phyloP scores from a whole-genome alignment of 306 rosid species.

The Malus asiatica region DNA sequence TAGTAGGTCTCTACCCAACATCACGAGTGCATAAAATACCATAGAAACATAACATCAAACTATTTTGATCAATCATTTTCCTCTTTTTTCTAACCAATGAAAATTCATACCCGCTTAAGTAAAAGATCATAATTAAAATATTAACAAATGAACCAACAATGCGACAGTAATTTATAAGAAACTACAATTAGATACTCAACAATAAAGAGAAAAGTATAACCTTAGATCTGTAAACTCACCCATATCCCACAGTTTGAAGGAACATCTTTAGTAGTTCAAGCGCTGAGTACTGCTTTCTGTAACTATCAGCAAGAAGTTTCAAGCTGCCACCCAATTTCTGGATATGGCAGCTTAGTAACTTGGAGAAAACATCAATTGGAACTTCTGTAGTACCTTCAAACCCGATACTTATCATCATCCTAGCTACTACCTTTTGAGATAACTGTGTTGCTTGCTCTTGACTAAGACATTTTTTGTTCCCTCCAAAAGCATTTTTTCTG shows the following conservation, averaged over 20 bases:
- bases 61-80: background rate
- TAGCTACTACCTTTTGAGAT: constrained; percentile 66
- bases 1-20: background rate
- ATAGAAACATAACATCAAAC: background rate
- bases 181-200: background rate
- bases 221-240: constrained; percentile 37
- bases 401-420: constrained; percentile 49
- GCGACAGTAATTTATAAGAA: background rate
- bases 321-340: constrained; percentile 58
- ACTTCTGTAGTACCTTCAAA: constrained; percentile 76
- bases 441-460: constrained; percentile 57
- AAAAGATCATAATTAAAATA: background rate
- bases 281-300: constrained; percentile 78
- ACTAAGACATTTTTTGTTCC: constrained; percentile 41
- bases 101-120: background rate
- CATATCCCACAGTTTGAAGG: constrained; percentile 63
- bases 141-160: background rate
- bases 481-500: constrained; percentile 48
- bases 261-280: constrained; percentile 80
- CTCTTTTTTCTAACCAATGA: background rate
- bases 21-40: background rate
- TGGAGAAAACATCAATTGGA: constrained; percentile 74
- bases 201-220: background rate
- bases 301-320: constrained; percentile 75
- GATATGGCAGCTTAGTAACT: constrained; percentile 58